Conservation (phyloP, 179 eudicot genomes). For the Camellia oleifera region DNA sequence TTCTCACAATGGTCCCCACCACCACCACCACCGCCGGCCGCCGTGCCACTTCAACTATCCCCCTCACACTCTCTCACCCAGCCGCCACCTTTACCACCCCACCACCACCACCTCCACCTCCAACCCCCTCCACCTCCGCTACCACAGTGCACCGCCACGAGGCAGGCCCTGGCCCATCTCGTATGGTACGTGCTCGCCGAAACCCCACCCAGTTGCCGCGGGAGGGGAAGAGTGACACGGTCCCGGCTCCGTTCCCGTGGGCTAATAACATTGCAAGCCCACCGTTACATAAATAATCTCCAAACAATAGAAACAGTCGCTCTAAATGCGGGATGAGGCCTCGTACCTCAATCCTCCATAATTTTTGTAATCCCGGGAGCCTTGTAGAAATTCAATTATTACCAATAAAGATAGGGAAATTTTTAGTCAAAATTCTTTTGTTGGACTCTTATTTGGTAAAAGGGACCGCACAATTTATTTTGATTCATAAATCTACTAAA, state of each 20-base stretch:
- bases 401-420: too few species aligned
- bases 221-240: constrained; percentile 17
- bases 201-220: constrained; percentile 15
- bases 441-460: too few species aligned
- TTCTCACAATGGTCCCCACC: neutral
- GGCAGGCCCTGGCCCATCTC: neutral
- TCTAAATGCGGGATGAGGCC: too few species aligned
- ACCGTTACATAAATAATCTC: too few species aligned
- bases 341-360: too few species aligned
- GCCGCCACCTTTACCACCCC: neutral
- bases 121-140: neutral
- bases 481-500: too few species aligned
- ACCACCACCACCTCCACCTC: neutral
- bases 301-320: too few species aligned
- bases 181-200: neutral
- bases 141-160: neutral
- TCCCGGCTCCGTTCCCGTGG: constrained; percentile 45
- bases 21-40: neutral
- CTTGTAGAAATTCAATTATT: too few species aligned
- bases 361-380: too few species aligned
- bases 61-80: neutral
- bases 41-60: neutral
- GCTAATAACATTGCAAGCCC: constrained; percentile 11
- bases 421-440: too few species aligned
- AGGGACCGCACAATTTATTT: too few species aligned